These are phyloP conservation scores for Saccharomycopsis sp. DNA, from an alignment of 805 yeast genomes.

Conservation along the genomic window DNA sequence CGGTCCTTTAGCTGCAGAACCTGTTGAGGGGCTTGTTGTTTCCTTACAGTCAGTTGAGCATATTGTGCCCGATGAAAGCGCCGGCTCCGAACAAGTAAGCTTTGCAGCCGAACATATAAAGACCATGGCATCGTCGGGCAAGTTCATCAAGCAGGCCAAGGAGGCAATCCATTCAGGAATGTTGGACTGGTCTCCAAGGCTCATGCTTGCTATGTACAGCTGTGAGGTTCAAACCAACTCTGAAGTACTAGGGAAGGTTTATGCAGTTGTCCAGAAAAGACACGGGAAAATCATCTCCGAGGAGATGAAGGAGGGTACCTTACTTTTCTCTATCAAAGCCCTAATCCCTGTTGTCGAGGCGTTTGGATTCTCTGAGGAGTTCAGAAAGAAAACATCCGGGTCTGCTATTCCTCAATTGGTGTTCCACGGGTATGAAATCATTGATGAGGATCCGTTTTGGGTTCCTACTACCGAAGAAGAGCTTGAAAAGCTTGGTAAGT, in stretches of 20 bases:
- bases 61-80: slow-evolving; percentile 24
- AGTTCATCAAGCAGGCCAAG: slow-evolving; percentile 65
- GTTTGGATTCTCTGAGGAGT: slow-evolving; percentile 93
- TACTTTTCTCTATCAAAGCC: slow-evolving; percentile 84
- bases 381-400: slow-evolving; percentile 88
- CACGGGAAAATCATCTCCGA: slow-evolving; percentile 82
- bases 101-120: too few species aligned
- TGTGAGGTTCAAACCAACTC: slow-evolving; percentile 95
- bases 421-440: slow-evolving; percentile 78
- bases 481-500: slow-evolving; percentile 85
- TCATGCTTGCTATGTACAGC: slow-evolving; percentile 85
- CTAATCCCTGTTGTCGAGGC: slow-evolving; percentile 90
- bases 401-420: slow-evolving; percentile 96
- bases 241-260: slow-evolving; percentile 91
- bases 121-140: slow-evolving; percentile 48
- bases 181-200: slow-evolving; percentile 78
- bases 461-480: slow-evolving; percentile 98
- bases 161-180: slow-evolving; percentile 67
- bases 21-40: slow-evolving; percentile 73
- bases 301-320: slow-evolving; percentile 98
- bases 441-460: slow-evolving; percentile 97
- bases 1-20: slow-evolving; percentile 89
- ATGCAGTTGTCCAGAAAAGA: slow-evolving; percentile 85
- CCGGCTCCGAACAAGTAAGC: too few species aligned
- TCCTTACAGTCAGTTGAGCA: slow-evolving; percentile 36